Evolutionary conservation across 805 yeast species (phyloP), one percentile per base, ranked within the genome.

Genomic region (Wickerhamiella dianesei): DNA sequence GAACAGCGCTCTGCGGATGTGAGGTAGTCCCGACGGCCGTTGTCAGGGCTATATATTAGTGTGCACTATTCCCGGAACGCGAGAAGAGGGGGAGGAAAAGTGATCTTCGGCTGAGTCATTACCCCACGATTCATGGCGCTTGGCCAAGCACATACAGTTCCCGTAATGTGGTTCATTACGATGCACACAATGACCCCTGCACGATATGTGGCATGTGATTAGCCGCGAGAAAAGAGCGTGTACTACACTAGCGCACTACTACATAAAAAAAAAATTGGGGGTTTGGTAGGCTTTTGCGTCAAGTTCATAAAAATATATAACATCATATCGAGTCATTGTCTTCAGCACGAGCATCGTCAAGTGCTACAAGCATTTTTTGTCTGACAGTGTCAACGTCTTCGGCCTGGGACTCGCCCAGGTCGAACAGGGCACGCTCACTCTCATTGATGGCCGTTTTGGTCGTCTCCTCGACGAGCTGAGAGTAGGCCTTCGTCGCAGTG

Each of bases 341-440:
- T 25, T 25, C 32, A 25, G 32, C 32, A 25, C 32, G 32, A n/a
- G 43, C 47, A 17, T 35, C 43, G 13, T 35, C 35, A 40, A 49
- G 39, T 5, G 41, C 45, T 18, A 19, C 17, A 3, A 32, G 22
- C 48, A 36, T 21, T 12, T 43, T 46, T 19, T 19, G 3, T 3
- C 41, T 21, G 21, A 32, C 41, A 1, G 43, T n/a, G 16, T 39
- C 46, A 8, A 29, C 47, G 8, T n/a, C 41, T 4, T 43, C 35
- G 21, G 32, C 43, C 2, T 22, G 8, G 25, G 36, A 19, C 45
- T 66, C 69, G 57, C 63, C 63, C 18, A 61, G 50, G 14, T 52
- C 42, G 55, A 56, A 62, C 17, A 66, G 51, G 22, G 48, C 50
- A 35, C 46, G 48, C 47, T 65, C 66, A 40, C 58, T 50, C 16